Evolutionary conservation across 805 yeast genomes (phyloP).

Genomic region (Komagataella kurtzmanii): DNA sequence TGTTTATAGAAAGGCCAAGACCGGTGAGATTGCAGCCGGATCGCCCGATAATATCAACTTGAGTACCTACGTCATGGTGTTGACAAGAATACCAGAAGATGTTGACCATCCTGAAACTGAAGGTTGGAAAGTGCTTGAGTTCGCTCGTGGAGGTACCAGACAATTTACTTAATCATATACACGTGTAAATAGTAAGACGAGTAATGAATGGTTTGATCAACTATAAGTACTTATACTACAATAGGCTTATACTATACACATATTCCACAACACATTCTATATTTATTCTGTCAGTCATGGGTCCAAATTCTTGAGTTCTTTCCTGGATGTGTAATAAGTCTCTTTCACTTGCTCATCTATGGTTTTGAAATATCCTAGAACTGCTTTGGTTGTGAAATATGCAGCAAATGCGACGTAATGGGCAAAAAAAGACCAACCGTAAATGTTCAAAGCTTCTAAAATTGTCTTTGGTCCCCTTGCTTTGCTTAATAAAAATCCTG

Average conservation of each 20-base stretch:
- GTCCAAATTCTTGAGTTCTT: neutral
- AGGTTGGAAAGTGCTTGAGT: constrained; percentile 94
- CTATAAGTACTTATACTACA: no score
- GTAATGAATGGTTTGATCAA: neutral
- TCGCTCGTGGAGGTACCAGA: constrained; percentile 88
- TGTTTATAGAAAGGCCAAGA: constrained; percentile 74
- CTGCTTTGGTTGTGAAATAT: neutral
- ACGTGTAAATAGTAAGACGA: neutral
- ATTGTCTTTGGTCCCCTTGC: neutral
- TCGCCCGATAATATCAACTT: constrained; percentile 84
- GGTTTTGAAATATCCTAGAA: neutral
- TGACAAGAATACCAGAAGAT: constrained; percentile 87
- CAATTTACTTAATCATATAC: constrained; percentile 39
- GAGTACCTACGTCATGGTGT: constrained; percentile 92
- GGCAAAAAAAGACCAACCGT: neutral
- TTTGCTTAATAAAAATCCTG: neutral
- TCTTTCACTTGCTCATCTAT: neutral
- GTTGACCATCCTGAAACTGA: constrained; percentile 83
- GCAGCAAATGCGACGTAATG: neutral
- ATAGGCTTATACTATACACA: no score
- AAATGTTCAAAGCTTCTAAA: neutral
- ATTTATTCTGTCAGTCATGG: neutral
- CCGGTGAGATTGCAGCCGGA: constrained; percentile 94
- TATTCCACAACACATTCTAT: neutral
- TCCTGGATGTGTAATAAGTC: neutral